Base-by-base conservation (phyloP, 371 early-diverging fungal species). In the Basidiobolus heterosporus region DNA sequence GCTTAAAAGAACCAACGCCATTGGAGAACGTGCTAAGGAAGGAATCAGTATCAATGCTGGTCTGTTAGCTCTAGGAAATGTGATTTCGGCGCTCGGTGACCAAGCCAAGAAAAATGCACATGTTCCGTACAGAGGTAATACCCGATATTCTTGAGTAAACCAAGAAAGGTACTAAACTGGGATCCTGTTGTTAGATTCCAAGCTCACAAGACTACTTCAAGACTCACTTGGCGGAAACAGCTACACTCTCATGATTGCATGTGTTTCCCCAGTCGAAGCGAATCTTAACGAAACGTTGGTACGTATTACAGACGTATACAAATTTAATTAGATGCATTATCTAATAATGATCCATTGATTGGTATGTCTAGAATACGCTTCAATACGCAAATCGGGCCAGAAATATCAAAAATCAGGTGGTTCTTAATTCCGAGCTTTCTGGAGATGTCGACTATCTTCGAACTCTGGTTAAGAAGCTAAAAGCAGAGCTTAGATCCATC, bases 41-140 rank as follows among this genome's bases (percentile, higher is more conserved):
- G 92, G 95, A 40, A 98, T 98, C 48, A 80, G 85, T 35, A 99
- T 99, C 59, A 99, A 99, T 62, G 82, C 85, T 11, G 98, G 99
- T 5, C 76, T 99, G 7, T 70, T 98, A 35, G 95, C 95, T 0
- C 73, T 99, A 15, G 98, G 98, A 51, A 99, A 98, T 60, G 99
- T 98, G 4, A 99, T 99, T 43, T 88, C 87, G 9, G 98, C 98
- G 0, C 69, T 99, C n/a, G 89, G 88, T 17, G 97, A 95, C 56
- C 68, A 81, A 55, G 46, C 51, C 14, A 58, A 59, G 45, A 61
- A 59, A 45, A 56, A 69, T 14, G 62, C 67, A 8, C 83, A 86
- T 58, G 78, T 99, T 11, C 99, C 99, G 2, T 99, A 91, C 58
- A 79, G 99, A 30, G 30, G 30, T 30, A 30, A 30, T 9, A 9